Evolutionary conservation across 2,329 filamentous ascomycete species (phyloP).

Genomic region (Eutypella sp.): DNA sequence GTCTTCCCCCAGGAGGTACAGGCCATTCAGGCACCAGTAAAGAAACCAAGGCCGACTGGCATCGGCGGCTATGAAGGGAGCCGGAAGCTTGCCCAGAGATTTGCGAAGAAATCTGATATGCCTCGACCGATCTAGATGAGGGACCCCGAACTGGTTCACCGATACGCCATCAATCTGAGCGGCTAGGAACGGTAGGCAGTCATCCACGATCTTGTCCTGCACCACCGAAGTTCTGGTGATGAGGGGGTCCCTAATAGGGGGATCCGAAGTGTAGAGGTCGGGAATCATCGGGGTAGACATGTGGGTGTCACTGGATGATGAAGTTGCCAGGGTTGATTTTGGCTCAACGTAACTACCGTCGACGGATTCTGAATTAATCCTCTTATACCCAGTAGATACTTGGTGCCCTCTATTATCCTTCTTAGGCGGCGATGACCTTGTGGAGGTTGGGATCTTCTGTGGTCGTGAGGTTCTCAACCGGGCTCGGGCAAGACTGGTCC

Average conservation of each 20-base stretch:
- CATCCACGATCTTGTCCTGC: constrained; percentile 64
- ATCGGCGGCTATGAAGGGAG: constrained; percentile 69
- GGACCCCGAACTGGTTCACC: constrained; percentile 69
- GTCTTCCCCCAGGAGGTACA: constrained; percentile 74
- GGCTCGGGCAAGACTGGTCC: constrained; percentile 26
- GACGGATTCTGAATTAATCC: neutral
- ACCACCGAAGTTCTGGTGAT: constrained; percentile 61
- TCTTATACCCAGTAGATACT: neutral
- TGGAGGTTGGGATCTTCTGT: constrained; percentile 15
- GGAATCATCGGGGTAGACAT: constrained; percentile 36
- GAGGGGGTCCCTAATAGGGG: constrained; percentile 61
- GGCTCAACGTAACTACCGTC: neutral
- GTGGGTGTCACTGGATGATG: neutral
- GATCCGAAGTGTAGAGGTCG: constrained; percentile 51
- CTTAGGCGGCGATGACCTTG: constrained; percentile 2
- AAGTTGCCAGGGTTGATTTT: neutral
- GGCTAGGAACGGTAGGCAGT: constrained; percentile 65
- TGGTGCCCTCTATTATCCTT: neutral
- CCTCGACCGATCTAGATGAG: constrained; percentile 61
- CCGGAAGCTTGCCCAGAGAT: constrained; percentile 58
- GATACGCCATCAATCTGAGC: constrained; percentile 42
- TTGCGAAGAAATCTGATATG: constrained; percentile 60
- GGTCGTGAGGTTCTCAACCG: constrained; percentile 17
- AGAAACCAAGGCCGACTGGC: constrained; percentile 89
- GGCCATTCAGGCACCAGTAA: constrained; percentile 81